Percentiles rank a stretch among this genome's conserved stretches.
Evolutionary conservation across 768 basidiomycete genomes (phyloP).

Genomic region (Lactarius trivialis): DNA sequence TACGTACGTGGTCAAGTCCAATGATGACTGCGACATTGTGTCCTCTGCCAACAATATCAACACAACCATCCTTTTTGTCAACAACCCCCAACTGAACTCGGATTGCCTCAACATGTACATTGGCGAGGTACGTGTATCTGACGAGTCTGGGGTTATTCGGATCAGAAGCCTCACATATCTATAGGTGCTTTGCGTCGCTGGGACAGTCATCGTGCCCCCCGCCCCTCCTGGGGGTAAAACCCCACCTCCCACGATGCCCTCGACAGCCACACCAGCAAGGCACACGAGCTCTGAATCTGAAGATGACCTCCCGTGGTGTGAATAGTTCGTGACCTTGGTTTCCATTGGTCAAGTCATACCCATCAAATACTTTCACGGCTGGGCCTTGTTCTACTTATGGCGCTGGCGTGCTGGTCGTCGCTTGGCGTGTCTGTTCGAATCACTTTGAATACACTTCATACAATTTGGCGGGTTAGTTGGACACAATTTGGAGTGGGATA

Average conservation of each 20-base stretch:
- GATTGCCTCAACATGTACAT: conserved; percentile 63
- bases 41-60: conserved; percentile 37
- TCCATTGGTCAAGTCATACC: not conserved
- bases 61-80: conserved; percentile 46
- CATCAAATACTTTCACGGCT: not conserved
- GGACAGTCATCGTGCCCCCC: not conserved
- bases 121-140: conserved; percentile 51
- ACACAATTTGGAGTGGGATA: not conserved
- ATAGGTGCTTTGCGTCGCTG: conserved; percentile 8
- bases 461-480: not conserved
- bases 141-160: not conserved
- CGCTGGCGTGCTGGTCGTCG: conserved; percentile 2
- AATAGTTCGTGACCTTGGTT: not conserved
- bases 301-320: conserved; percentile 5
- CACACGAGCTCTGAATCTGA: not conserved
- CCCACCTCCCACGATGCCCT: not conserved
- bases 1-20: conserved; percentile 48
- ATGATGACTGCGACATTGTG: conserved; percentile 58
- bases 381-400: not conserved
- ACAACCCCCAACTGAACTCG: conserved; percentile 68
- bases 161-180: not conserved
- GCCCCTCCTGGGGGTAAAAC: not conserved
- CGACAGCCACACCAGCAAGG: not conserved
- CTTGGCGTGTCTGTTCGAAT: not conserved
- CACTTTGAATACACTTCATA: not conserved